Base-by-base conservation (phyloP, 257 asterid genomes). In the Lycium ferocissimum region DNA sequence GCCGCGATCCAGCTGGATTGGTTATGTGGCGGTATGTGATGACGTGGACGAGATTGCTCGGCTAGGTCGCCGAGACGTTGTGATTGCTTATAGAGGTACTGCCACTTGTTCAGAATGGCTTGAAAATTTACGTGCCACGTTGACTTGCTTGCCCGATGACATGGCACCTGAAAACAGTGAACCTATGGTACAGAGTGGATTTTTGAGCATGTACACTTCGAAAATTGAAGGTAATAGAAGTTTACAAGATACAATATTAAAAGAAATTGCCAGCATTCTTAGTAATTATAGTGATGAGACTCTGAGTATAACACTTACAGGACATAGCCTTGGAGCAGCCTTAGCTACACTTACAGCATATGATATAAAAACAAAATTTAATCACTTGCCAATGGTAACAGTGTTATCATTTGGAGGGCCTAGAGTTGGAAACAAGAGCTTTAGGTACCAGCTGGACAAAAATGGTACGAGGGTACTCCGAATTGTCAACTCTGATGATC, bases 271-370 rank as follows among this genome's bases (percentile, higher is more conserved):
- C 0, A 81, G 84, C 18, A 85, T 95, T 13, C 86, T 96, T 0
- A 45, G 69, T 47, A 87, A 40, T 9, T 96, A 94, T 43, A 91
- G 90, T 0, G 92, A 90, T 43, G 96, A 92, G 87, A 92, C 99
- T 14, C 5, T 96, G 17, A 96, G 99, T 76, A 90, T 96, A 9
- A 96, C 99, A 15, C 92, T 96, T 53, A 94, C 98, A 6, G 99
- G 99, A 5, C 99, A 96, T 88, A 94, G 98, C 88, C 91, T 96
- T 0, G 99, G 98, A 14, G 98, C 98, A 3, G 99, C 99, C 2
- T 53, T 96, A 66, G 98, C 98, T 13, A 92, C 96, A 2, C 91
- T 96, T 4, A 92, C 97, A 2, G 99, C 98, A 1, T 93, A 94
- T 80, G 99, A 96, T 86, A 91, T 96, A 53, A 89, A 91, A 9